These are phyloP conservation scores for Pichia heedii DNA, from an alignment of 805 yeast species.

Conservation along the genomic window DNA sequence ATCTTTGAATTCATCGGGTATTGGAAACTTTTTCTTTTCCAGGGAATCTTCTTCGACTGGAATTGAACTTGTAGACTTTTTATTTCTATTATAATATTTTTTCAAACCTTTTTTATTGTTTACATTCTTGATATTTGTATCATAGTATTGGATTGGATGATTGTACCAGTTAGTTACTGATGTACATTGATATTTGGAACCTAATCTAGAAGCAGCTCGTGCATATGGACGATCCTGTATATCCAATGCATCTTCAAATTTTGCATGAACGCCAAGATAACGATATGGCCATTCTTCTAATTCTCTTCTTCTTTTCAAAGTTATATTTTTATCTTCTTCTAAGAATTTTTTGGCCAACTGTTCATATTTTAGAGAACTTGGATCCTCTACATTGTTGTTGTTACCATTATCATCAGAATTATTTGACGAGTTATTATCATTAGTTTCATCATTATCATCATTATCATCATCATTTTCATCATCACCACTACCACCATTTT, in stretches of 20 bases:
- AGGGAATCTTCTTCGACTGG: conserved; percentile 13
- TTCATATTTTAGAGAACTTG: conserved; percentile 38
- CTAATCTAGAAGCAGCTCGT: conserved; percentile 67
- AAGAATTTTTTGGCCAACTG: conserved; percentile 46
- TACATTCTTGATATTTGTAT: conserved; percentile 16
- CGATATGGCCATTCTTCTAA: conserved; percentile 77
- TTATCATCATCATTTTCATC: neutral
- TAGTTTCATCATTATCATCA: neutral
- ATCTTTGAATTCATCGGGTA: conserved; percentile 41
- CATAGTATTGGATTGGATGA: conserved; percentile 61
- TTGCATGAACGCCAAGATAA: conserved; percentile 67
- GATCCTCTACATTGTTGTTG: conserved; percentile 8
- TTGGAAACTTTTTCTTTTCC: conserved; percentile 13
- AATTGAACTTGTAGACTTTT: conserved; percentile 14
- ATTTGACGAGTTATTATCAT: too few relatives aligned
- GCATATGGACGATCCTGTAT: conserved; percentile 73
- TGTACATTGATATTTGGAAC: conserved; percentile 63
- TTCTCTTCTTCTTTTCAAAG: conserved; percentile 40
- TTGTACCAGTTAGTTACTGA: conserved; percentile 57
- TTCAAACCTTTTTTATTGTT: conserved; percentile 14
- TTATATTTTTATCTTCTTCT: conserved; percentile 32
- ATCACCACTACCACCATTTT: neutral
- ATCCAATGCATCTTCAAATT: conserved; percentile 70
- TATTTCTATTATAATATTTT: conserved; percentile 19
- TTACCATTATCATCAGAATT: neutral